Percentiles rank a stretch among this genome's conserved stretches.
Evolutionary conservation across 2,329 filamentous ascomycete genomes (phyloP).

Genomic region (Botrytis fragariae): DNA sequence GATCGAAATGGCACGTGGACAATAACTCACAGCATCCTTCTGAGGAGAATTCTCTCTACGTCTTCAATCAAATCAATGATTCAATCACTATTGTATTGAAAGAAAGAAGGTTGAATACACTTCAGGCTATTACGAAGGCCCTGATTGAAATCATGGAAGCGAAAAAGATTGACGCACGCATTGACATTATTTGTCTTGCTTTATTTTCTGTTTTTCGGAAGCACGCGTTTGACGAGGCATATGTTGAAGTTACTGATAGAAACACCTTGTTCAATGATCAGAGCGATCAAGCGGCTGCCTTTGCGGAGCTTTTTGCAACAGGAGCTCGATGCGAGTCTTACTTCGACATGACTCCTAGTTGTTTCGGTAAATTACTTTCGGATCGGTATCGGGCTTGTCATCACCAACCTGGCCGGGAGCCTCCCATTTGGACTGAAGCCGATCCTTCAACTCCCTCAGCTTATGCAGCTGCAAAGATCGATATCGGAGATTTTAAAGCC

Average conservation of each 20-base stretch:
- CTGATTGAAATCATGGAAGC: conserved; percentile 8
- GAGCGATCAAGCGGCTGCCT: conserved; percentile 61
- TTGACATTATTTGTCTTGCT: conserved; percentile 55
- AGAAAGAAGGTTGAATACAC: conserved; percentile 16
- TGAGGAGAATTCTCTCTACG: conserved; percentile 35
- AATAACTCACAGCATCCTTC: conserved; percentile 42
- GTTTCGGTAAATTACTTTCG: conserved; percentile 43
- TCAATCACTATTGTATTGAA: conserved; percentile 28
- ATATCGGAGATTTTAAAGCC: conserved; percentile 46
- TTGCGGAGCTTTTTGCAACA: conserved; percentile 61
- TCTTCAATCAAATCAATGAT: conserved; percentile 42
- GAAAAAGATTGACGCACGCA: conserved; percentile 43
- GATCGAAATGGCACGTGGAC: conserved; percentile 44
- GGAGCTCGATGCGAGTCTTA: conserved; percentile 62
- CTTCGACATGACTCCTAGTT: conserved; percentile 54
- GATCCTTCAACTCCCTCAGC: conserved; percentile 35
- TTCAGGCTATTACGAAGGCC: conserved; percentile 9
- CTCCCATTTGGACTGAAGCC: conserved; percentile 24
- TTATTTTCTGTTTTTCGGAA: conserved; percentile 57
- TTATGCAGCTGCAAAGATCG: conserved; percentile 52
- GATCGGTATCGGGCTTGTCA: conserved; percentile 49
- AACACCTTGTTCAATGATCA: conserved; percentile 60
- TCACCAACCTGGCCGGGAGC: conserved; percentile 32
- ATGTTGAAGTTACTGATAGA: conserved; percentile 60
- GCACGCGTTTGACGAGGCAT: conserved; percentile 59